Evolutionary conservation across 768 basidiomycete species (phyloP).

Genomic region (Lactarius akahatsu): DNA sequence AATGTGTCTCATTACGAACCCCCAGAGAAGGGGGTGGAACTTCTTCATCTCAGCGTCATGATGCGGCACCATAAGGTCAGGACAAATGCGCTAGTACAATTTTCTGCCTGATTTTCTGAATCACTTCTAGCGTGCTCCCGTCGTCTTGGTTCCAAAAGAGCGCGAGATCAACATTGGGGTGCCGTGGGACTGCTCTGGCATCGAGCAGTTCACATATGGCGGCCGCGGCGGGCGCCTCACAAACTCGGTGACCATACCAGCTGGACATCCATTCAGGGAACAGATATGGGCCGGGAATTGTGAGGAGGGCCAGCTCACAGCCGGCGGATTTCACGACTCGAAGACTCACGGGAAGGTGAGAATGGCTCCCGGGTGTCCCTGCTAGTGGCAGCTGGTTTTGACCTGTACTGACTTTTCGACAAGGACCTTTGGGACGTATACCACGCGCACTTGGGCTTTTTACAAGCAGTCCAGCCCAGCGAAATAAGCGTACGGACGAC

Average conservation of each 20-base stretch:
- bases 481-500: constrained; percentile 39
- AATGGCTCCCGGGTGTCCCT: background rate
- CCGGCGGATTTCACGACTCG: constrained; percentile 43
- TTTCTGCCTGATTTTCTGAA: background rate
- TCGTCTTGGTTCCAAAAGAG: constrained; percentile 42
- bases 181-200: constrained; percentile 42
- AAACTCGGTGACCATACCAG: constrained; percentile 40
- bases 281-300: constrained; percentile 49
- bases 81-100: background rate
- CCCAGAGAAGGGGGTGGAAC: constrained; percentile 31
- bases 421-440: constrained; percentile 51
- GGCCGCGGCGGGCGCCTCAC: constrained; percentile 38
- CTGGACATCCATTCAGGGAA: constrained; percentile 43
- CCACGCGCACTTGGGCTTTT: constrained; percentile 39
- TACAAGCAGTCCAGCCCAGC: constrained; percentile 33
- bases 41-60: background rate
- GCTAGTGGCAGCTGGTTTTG: background rate
- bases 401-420: background rate
- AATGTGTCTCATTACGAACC: constrained; percentile 39
- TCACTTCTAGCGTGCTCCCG: background rate
- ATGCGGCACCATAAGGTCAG: background rate
- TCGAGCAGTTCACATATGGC: constrained; percentile 41
- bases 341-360: constrained; percentile 42
- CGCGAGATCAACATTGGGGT: constrained; percentile 37
- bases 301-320: constrained; percentile 47